Percentiles rank a stretch among this genome's conserved stretches.
Conservation (phyloP, 257 asterid genomes). For the Solanum habrochaites region DNA sequence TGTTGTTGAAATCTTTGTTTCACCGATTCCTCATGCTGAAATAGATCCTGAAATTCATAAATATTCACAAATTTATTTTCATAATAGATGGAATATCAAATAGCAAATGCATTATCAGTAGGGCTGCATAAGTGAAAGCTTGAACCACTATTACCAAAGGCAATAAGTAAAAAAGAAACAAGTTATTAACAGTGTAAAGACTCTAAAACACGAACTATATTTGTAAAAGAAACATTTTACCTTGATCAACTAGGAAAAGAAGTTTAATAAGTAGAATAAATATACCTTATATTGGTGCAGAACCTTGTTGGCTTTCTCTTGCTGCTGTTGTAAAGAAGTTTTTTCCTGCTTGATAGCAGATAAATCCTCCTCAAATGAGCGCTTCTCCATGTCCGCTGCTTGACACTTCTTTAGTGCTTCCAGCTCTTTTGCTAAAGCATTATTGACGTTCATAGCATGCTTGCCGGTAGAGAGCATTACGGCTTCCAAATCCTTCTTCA, state of each 20-base stretch:
- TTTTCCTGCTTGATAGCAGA: conserved; percentile 13
- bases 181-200: not conserved
- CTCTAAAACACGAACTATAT: not conserved
- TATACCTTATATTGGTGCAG: conserved; percentile 57
- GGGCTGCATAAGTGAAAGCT: not conserved
- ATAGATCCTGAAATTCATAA: conserved; percentile 29
- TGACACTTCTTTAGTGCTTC: conserved; percentile 39
- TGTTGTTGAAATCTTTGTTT: conserved; percentile 7
- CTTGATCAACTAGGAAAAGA: not conserved
- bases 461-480: conserved; percentile 19
- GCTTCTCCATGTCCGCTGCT: conserved; percentile 30
- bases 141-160: not conserved
- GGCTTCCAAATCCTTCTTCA: conserved; percentile 32
- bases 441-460: conserved; percentile 23
- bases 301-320: conserved; percentile 32
- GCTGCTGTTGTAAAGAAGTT: conserved; percentile 12
- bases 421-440: conserved; percentile 39
- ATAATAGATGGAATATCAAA: not conserved
- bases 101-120: not conserved
- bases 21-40: conserved; percentile 55
- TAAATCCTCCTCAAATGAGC: conserved; percentile 26
- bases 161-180: not conserved
- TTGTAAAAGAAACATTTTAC: not conserved
- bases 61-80: not conserved
- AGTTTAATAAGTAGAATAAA: not conserved